These are phyloP conservation scores for Pythium angustatum DNA, from an alignment of 352 stramenopile species.

Conservation along the genomic window DNA sequence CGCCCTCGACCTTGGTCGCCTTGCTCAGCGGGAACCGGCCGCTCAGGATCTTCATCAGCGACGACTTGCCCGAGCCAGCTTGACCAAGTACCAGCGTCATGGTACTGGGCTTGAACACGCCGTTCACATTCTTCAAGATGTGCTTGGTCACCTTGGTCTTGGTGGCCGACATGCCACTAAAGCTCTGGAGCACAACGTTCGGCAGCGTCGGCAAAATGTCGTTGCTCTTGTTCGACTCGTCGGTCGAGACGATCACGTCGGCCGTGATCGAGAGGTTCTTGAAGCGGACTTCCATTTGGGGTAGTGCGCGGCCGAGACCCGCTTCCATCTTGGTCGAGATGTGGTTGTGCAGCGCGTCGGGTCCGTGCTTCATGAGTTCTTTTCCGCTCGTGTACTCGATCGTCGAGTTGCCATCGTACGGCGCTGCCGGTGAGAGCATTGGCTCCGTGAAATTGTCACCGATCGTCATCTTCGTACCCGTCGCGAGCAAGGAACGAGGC, in stretches of 20 bases:
- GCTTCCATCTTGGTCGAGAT: slow-evolving; percentile 32
- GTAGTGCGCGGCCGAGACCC: slow-evolving; percentile 24
- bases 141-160: slow-evolving; percentile 26
- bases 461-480: slow-evolving; percentile 15
- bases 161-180: slow-evolving; percentile 7
- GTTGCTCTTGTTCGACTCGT: not conserved
- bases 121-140: slow-evolving; percentile 33
- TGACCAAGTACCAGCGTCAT: slow-evolving; percentile 34
- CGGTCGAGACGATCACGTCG: slow-evolving; percentile 27
- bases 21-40: slow-evolving; percentile 52
- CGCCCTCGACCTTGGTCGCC: slow-evolving; percentile 38
- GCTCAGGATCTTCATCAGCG: slow-evolving; percentile 57
- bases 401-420: no score
- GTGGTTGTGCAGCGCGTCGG: slow-evolving; percentile 35
- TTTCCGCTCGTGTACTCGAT: slow-evolving; percentile 7
- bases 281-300: slow-evolving; percentile 38
- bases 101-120: slow-evolving; percentile 32
- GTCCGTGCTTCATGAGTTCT: slow-evolving; percentile 31
- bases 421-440: no score
- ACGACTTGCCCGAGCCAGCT: slow-evolving; percentile 32
- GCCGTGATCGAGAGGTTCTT: slow-evolving; percentile 37
- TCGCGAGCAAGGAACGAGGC: no score
- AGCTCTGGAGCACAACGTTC: slow-evolving; percentile 8
- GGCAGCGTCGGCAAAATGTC: slow-evolving; percentile 17
- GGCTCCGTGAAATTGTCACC: not conserved